Evolutionary conservation across 352 stramenopile species (phyloP).

Genomic region (Phytophthora hibernalis): DNA sequence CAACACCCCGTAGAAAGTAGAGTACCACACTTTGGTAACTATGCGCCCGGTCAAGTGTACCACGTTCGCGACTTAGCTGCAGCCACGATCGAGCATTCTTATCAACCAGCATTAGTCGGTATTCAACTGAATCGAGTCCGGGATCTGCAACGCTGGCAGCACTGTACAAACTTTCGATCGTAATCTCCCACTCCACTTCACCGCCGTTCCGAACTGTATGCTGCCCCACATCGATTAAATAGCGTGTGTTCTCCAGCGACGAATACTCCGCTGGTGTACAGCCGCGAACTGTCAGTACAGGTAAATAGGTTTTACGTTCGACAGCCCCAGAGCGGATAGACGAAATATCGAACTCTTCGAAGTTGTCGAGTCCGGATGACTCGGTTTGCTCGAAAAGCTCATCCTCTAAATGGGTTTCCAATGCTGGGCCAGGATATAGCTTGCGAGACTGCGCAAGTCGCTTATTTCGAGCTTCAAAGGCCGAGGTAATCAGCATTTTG

Average conservation of each 20-base stretch:
- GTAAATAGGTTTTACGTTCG: slow-evolving; percentile 54
- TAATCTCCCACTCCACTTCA: slow-evolving; percentile 92
- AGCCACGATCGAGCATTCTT: slow-evolving; percentile 80
- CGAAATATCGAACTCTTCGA: slow-evolving; percentile 78
- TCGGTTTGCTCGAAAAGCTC: slow-evolving; percentile 50
- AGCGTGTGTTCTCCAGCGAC: slow-evolving; percentile 80
- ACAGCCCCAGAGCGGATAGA: slow-evolving; percentile 61
- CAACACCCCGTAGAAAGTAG: slow-evolving; percentile 80
- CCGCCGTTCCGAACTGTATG: slow-evolving; percentile 88
- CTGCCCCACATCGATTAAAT: slow-evolving; percentile 88
- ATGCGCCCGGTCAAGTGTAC: slow-evolving; percentile 70
- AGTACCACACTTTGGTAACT: slow-evolving; percentile 89
- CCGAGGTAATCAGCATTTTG: slow-evolving; percentile 56
- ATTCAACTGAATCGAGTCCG: slow-evolving; percentile 73
- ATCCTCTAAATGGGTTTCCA: slow-evolving; percentile 54
- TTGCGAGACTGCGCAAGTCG: slow-evolving; percentile 60
- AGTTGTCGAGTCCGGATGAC: slow-evolving; percentile 67
- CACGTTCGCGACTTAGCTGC: slow-evolving; percentile 81
- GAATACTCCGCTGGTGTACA: slow-evolving; percentile 88
- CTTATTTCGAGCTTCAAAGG: slow-evolving; percentile 73
- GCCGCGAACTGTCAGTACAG: slow-evolving; percentile 73
- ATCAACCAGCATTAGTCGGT: slow-evolving; percentile 79
- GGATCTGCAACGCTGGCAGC: slow-evolving; percentile 34
- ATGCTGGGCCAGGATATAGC: slow-evolving; percentile 32
- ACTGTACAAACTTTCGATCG: slow-evolving; percentile 80